Evolutionary conservation across 2,329 filamentous ascomycete species (phyloP).

Genomic region (Mycosphaerella sp.): DNA sequence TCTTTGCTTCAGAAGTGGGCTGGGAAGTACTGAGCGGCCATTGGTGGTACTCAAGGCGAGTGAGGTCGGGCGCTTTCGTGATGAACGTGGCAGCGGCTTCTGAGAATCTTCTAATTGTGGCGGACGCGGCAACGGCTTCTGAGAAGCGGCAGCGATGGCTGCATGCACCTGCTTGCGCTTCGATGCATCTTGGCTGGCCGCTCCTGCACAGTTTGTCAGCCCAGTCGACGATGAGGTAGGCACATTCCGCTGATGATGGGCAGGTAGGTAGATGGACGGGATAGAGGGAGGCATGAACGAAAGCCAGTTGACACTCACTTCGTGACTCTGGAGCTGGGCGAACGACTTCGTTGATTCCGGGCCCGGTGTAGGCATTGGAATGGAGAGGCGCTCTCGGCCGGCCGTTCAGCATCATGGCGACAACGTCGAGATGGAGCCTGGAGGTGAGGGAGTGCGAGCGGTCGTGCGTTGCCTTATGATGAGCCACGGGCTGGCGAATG

Average conservation of each 20-base stretch:
- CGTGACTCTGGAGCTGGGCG: neutral
- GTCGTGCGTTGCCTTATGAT: slow-evolving; percentile 6
- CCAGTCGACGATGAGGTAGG: neutral
- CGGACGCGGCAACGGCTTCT: slow-evolving; percentile 2
- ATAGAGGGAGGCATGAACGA: neutral
- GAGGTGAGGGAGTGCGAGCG: slow-evolving; percentile 8
- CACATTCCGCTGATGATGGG: no score
- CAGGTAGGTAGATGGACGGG: no score
- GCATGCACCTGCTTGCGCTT: neutral
- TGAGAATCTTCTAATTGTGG: neutral
- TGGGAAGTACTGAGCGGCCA: slow-evolving; percentile 24
- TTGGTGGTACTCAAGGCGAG: slow-evolving; percentile 21
- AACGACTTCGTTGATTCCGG: neutral
- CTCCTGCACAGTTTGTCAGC: neutral
- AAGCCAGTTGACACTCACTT: neutral
- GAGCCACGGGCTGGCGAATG: neutral
- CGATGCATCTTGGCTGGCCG: neutral
- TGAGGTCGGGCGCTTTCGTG: slow-evolving; percentile 19
- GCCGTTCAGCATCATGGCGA: slow-evolving; percentile 11
- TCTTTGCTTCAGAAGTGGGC: slow-evolving; percentile 21
- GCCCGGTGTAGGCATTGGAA: neutral
- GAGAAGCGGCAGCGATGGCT: neutral
- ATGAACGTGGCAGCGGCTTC: slow-evolving; percentile 6
- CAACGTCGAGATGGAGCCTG: slow-evolving; percentile 7
- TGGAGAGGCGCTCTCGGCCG: neutral